Conservation (phyloP, 495 filamentous ascomycete species). For the Annulohypoxylon nitens region DNA sequence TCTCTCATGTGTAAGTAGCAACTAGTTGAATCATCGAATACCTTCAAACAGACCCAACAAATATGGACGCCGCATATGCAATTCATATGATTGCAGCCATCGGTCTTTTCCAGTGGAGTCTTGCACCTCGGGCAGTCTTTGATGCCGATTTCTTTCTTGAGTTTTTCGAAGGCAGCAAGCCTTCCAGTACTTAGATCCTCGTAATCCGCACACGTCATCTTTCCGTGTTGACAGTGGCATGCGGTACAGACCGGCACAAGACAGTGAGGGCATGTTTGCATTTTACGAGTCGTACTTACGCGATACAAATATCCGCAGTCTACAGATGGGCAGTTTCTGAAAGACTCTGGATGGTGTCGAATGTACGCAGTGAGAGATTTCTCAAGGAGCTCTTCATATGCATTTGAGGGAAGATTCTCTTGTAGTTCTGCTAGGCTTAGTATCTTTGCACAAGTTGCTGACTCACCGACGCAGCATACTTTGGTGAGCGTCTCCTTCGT, state of each 20-base stretch:
- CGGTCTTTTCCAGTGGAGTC: slow-evolving; percentile 58
- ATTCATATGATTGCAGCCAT: slow-evolving; percentile 66
- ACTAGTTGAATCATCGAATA: not conserved
- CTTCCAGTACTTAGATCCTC: slow-evolving; percentile 49
- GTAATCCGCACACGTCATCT: slow-evolving; percentile 56
- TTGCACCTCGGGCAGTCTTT: slow-evolving; percentile 59
- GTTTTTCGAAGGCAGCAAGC: slow-evolving; percentile 38
- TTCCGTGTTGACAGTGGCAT: slow-evolving; percentile 55
- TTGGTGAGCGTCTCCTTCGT: slow-evolving; percentile 26
- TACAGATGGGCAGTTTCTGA: slow-evolving; percentile 58
- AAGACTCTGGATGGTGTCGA: slow-evolving; percentile 48
- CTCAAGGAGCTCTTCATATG: slow-evolving; percentile 58
- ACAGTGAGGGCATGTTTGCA: slow-evolving; percentile 56
- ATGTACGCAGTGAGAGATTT: slow-evolving; percentile 56
- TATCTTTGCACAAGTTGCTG: slow-evolving; percentile 42
- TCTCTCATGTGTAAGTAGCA: slow-evolving; percentile 39
- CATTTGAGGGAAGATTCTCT: slow-evolving; percentile 49
- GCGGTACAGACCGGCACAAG: slow-evolving; percentile 54
- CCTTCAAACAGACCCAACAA: slow-evolving; percentile 62
- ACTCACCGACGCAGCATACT: slow-evolving; percentile 52
- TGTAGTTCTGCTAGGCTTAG: slow-evolving; percentile 55
- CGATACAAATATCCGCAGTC: slow-evolving; percentile 61
- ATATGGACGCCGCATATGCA: slow-evolving; percentile 64
- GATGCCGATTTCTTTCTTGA: slow-evolving; percentile 51
- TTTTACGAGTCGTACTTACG: slow-evolving; percentile 13